Evolutionary conservation across 805 yeast species (phyloP).

Genomic region (Metschnikowia gelsemii): DNA sequence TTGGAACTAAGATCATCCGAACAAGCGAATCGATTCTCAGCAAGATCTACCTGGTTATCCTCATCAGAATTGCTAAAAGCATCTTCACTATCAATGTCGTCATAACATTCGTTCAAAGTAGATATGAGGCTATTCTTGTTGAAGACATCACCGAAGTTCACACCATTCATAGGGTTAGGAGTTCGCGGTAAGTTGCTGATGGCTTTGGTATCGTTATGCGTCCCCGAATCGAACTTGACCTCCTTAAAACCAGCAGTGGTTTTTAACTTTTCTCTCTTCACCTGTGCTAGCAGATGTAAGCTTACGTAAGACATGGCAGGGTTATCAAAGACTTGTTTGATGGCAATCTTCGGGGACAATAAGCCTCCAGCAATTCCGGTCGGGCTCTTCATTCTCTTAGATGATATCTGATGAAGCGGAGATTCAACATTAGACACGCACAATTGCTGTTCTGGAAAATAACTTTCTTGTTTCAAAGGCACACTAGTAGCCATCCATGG

Average conservation of each 20-base stretch:
- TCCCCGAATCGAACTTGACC: constrained; percentile 24
- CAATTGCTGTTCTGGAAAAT: constrained; percentile 16
- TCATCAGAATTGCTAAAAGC: constrained; percentile 15
- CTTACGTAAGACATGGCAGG: constrained; percentile 38
- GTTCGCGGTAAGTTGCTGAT: constrained; percentile 39
- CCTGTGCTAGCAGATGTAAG: constrained; percentile 18
- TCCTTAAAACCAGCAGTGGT: constrained; percentile 13
- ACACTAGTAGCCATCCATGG: constrained; percentile 59
- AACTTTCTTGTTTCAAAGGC: constrained; percentile 16
- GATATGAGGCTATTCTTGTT: constrained; percentile 4
- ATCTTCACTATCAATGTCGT: constrained; percentile 18
- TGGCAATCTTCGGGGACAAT: constrained; percentile 27
- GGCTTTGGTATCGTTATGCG: constrained; percentile 10
- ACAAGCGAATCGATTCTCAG: constrained; percentile 5
- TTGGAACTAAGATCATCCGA: constrained; percentile 23
- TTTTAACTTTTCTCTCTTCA: constrained; percentile 13
- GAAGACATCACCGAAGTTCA: constrained; percentile 35
- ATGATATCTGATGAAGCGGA: constrained; percentile 1
- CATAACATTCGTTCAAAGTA: constrained; percentile 10
- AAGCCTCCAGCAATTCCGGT: constrained; percentile 15
- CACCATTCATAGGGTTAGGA: constrained; percentile 34
- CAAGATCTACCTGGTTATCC: constrained; percentile 12
- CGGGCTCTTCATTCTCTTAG: constrained; percentile 11
- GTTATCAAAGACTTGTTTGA: constrained; percentile 42
- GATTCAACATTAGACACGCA: not conserved